A percentile compares a stretch with the other conserved stretches of the same genome.
These are phyloP conservation scores for Sporothrix mexicana DNA, from an alignment of 2,329 filamentous ascomycete genomes.

Conservation along the genomic window DNA sequence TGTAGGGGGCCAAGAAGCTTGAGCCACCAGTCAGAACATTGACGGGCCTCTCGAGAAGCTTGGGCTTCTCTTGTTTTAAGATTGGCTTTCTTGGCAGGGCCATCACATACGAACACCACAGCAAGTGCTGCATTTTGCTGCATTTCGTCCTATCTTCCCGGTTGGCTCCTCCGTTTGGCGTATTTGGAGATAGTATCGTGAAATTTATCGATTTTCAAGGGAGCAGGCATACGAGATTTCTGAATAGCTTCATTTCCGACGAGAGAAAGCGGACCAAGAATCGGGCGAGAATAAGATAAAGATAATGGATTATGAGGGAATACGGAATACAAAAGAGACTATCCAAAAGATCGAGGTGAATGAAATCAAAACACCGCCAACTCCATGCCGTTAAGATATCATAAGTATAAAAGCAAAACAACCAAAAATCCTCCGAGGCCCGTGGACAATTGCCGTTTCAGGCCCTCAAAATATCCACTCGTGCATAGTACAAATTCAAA, in stretches of 20 bases:
- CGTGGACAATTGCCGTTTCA: background rate
- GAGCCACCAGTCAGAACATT: background rate
- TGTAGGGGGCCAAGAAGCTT: background rate
- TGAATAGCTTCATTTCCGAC: constrained; percentile 8
- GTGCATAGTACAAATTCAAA: background rate
- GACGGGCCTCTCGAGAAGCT: background rate
- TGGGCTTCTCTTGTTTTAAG: constrained; percentile 15
- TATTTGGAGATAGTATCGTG: too few species aligned
- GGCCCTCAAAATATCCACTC: background rate
- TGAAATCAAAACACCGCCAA: constrained; percentile 16
- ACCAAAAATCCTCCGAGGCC: background rate
- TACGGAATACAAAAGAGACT: background rate
- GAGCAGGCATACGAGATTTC: background rate
- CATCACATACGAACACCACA: background rate
- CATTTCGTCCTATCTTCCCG: too few species aligned
- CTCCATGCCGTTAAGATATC: constrained; percentile 27
- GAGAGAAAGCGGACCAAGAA: background rate
- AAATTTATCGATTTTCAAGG: background rate
- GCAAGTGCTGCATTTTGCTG: background rate
- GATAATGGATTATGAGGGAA: background rate
- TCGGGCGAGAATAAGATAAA: constrained; percentile 1
- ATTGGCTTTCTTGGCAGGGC: constrained; percentile 26
- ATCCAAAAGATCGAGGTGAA: background rate
- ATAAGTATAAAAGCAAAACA: background rate
- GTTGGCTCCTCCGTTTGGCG: background rate